Evolutionary conservation across 148 eudicot genomes (phyloP).

Genomic region (Cornus florida): DNA sequence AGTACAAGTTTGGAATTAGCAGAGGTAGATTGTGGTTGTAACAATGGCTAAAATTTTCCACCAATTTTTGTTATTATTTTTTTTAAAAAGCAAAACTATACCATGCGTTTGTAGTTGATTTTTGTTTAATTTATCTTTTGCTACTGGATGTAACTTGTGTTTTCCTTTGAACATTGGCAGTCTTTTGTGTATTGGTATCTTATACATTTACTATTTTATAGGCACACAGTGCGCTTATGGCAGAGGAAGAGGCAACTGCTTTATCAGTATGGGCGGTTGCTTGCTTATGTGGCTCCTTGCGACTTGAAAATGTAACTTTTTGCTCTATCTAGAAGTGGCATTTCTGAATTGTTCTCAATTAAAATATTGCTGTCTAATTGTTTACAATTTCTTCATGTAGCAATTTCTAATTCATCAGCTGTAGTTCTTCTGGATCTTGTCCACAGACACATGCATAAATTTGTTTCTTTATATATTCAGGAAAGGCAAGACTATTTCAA

Average conservation of each 20-base stretch:
- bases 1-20: conserved; percentile 72
- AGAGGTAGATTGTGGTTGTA: conserved; percentile 54
- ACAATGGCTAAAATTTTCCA: neutral
- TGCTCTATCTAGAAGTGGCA: conserved; percentile 10
- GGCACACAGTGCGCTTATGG: conserved; percentile 65
- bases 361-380: neutral
- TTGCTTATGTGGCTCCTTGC: conserved; percentile 78
- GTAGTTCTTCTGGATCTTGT: neutral
- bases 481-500: neutral
- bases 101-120: neutral
- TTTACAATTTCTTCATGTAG: neutral
- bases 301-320: conserved; percentile 83
- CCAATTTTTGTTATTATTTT: neutral
- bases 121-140: neutral
- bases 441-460: neutral
- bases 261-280: conserved; percentile 83
- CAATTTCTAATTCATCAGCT: neutral
- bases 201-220: conserved; percentile 19
- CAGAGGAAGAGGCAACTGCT: conserved; percentile 88
- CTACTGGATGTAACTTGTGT: neutral
- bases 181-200: neutral
- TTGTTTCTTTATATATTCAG: neutral
- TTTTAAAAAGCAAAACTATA: neutral
- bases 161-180: neutral
- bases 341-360: neutral